phyloP scores from a whole-genome alignment of 768 basidiomycete species.

The Lepiota venenata region DNA sequence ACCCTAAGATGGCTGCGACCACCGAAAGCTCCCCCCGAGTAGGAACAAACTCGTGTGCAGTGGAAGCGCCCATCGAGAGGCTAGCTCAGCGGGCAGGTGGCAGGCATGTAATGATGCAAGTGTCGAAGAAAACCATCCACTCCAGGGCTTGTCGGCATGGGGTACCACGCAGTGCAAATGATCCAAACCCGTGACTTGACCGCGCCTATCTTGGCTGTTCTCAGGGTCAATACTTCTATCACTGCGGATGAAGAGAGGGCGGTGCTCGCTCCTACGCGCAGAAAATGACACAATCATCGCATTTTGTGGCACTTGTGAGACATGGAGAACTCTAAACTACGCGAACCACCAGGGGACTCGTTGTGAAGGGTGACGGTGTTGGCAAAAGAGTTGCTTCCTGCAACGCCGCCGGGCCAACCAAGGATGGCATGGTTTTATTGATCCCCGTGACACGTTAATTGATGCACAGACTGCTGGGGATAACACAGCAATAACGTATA shows the following conservation, averaged over 20 bases:
- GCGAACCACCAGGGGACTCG: too few relatives aligned
- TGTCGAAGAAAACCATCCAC: background rate
- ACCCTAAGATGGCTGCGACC: slow-evolving; percentile 9
- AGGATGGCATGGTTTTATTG: too few relatives aligned
- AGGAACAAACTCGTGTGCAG: slow-evolving; percentile 9
- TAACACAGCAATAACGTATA: too few relatives aligned
- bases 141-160: background rate
- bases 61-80: slow-evolving; percentile 4
- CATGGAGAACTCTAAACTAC: too few relatives aligned
- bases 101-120: background rate
- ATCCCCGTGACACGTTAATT: too few relatives aligned
- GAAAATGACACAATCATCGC: too few relatives aligned
- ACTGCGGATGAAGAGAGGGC: slow-evolving; percentile 7
- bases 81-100: background rate
- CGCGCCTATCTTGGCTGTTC: background rate
- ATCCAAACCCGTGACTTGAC: slow-evolving; percentile 2
- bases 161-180: background rate
- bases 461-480: too few relatives aligned
- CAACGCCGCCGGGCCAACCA: too few relatives aligned
- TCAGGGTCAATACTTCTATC: slow-evolving; percentile 1
- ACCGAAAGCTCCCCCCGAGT: slow-evolving; percentile 13
- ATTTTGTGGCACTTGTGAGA: too few relatives aligned
- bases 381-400: too few relatives aligned
- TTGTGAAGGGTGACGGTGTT: too few relatives aligned
- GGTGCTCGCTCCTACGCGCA: too few relatives aligned